Evolutionary conservation across 1,139 yeast species (phyloP), one percentile per base, ranked within the genome.

Genomic region (Lipomyces yarrowii): DNA sequence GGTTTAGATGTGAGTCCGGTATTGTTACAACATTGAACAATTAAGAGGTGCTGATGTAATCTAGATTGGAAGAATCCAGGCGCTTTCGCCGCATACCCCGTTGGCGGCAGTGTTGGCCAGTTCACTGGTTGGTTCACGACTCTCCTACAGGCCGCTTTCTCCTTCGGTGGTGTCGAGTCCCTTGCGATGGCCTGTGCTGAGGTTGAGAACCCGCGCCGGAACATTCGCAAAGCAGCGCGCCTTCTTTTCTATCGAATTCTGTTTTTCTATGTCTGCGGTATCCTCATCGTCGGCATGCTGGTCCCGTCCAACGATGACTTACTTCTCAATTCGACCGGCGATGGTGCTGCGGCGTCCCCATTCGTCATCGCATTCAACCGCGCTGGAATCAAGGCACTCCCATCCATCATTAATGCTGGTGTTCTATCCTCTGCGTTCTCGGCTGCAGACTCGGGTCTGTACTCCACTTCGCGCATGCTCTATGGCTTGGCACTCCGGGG

Each of bases 171-270:
- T 39, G 88, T 93, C 69, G 98, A 93, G 78, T 83, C 90, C 71
- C 90, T 90, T 39, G 97, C 96, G 73, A 85, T 93, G 65, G 86
- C 96, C 4, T 94, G 96, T 23, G 96, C 97, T 76, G 98, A 93
- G 79, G 85, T 94, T 60, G 83, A 85, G 61, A 89, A 90, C 77
- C 97, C 98, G 65, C 83, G 90, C 76, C 86, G 85, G 71, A 83
- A 96, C 15, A 90, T 93, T 62, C 97, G 97, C 66, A 83, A 84
- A 67, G 97, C 97, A 42, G 90, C 91, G 74, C 86, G 88, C 73
- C 90, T 90, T 75, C 96, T 91, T 51, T 86, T 91, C 71, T 84
- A 86, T 80, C 86, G 98, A 78, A 91, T 93, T 72, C 77, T 90
- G 70, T 80, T 91, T 65, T 90, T 93, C 76, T 93, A 90, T 82